These are phyloP conservation scores for Myriangium duriaei DNA, from an alignment of 2,329 filamentous ascomycete species.

Conservation along the genomic window DNA sequence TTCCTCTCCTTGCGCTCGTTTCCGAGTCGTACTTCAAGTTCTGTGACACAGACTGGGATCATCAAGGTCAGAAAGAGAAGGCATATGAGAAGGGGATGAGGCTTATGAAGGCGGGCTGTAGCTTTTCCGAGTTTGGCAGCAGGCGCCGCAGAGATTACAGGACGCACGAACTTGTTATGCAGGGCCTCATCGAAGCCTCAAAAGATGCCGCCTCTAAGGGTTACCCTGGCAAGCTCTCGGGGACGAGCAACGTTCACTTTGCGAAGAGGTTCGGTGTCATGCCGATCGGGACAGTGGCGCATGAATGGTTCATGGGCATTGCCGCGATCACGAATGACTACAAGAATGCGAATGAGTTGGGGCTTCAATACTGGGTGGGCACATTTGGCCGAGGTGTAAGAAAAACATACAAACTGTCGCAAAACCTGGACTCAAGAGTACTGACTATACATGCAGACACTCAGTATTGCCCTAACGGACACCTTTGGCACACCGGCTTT, in stretches of 20 bases:
- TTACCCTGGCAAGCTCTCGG: slow-evolving; percentile 60
- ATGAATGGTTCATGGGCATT: slow-evolving; percentile 99
- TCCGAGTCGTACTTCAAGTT: slow-evolving; percentile 98
- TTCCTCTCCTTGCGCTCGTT: slow-evolving; percentile 79
- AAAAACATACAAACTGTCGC: no score
- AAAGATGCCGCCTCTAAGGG: slow-evolving; percentile 46
- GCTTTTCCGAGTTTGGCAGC: slow-evolving; percentile 89
- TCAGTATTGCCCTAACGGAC: slow-evolving; percentile 85
- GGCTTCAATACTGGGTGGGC: slow-evolving; percentile 75
- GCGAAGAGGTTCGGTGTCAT: slow-evolving; percentile 82
- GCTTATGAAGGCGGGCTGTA: slow-evolving; percentile 69
- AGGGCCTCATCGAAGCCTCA: slow-evolving; percentile 68
- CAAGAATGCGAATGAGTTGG: slow-evolving; percentile 67
- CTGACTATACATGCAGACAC: slow-evolving; percentile 37
- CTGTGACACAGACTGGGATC: slow-evolving; percentile 84
- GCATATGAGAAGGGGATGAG: slow-evolving; percentile 69
- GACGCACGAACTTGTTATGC: slow-evolving; percentile 83
- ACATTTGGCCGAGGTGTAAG: slow-evolving; percentile 71
- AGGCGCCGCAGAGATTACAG: slow-evolving; percentile 83
- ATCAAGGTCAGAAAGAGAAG: slow-evolving; percentile 73
- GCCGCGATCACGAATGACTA: slow-evolving; percentile 86
- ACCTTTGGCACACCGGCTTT: slow-evolving; percentile 92
- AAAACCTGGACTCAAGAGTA: no score
- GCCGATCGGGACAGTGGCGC: slow-evolving; percentile 81
- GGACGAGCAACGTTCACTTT: slow-evolving; percentile 93